These are phyloP conservation scores for Chenopodium formosanum DNA, from an alignment of 148 eudicot species.

Conservation along the genomic window DNA sequence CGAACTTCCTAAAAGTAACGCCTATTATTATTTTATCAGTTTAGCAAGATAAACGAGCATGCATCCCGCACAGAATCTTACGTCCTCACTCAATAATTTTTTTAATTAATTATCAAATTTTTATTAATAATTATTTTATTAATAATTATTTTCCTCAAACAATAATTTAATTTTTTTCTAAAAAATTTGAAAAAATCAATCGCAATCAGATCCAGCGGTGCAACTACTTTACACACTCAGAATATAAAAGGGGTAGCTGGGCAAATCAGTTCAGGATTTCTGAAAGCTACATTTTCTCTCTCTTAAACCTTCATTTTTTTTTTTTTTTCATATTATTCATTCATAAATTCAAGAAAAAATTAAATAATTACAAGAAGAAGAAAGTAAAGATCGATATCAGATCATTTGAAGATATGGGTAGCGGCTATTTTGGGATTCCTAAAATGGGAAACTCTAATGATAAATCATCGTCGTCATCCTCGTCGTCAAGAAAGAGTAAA, in stretches of 20 bases:
- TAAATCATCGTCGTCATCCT: constrained; percentile 36
- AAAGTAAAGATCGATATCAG: not conserved
- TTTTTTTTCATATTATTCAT: too few relatives aligned
- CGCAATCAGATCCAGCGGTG: constrained; percentile 32
- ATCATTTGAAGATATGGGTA: constrained; percentile 39
- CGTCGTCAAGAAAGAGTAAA: constrained; percentile 58
- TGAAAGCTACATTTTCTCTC: constrained; percentile 8
- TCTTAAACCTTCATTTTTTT: not conserved
- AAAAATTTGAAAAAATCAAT: not conserved
- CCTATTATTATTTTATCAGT: not conserved
- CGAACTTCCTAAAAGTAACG: constrained; percentile 22
- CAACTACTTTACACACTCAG: constrained; percentile 15
- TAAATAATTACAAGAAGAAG: not conserved
- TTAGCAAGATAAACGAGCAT: constrained; percentile 34
- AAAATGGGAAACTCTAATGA: constrained; percentile 36
- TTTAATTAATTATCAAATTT: not conserved
- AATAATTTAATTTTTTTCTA: not conserved
- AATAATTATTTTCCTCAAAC: too few relatives aligned
- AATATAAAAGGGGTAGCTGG: constrained; percentile 12
- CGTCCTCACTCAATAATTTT: constrained; percentile 17
- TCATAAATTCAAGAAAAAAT: not conserved
- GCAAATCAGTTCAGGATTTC: constrained; percentile 6
- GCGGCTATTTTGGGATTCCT: constrained; percentile 45
- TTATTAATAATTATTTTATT: too few relatives aligned
- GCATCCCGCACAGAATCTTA: constrained; percentile 28